Percentiles rank a stretch among this genome's conserved stretches.
phyloP scores from a whole-genome alignment of 495 filamentous ascomycete genomes.

The Tuber umbilicatum region DNA sequence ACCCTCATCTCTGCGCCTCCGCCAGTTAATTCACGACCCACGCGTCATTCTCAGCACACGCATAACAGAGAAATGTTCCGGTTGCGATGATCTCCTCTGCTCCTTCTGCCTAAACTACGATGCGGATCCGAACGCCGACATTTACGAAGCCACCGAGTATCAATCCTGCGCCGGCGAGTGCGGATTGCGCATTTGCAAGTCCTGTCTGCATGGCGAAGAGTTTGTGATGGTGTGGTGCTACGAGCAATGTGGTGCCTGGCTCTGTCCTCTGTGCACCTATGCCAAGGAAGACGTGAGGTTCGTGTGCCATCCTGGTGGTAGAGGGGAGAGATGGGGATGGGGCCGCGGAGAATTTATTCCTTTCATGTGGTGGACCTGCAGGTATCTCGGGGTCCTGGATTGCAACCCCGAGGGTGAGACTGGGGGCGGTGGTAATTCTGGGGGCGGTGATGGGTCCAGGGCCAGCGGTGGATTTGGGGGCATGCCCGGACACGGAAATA shows the following conservation, averaged over 20 bases:
- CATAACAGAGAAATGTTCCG: slow-evolving; percentile 22
- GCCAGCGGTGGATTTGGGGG: background rate
- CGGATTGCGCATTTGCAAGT: slow-evolving; percentile 14
- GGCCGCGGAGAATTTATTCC: background rate
- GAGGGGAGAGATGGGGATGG: background rate
- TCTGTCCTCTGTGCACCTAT: background rate
- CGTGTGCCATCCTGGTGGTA: background rate
- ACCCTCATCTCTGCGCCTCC: background rate
- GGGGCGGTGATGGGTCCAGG: background rate
- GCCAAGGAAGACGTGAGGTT: background rate
- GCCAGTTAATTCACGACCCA: background rate
- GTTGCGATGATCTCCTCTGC: slow-evolving; percentile 7
- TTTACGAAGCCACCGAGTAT: slow-evolving; percentile 4
- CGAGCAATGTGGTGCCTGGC: background rate
- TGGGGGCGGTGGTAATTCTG: background rate
- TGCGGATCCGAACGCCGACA: background rate
- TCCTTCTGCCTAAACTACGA: slow-evolving; percentile 28
- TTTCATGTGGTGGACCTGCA: slow-evolving; percentile 1
- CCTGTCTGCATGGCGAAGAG: slow-evolving; percentile 6
- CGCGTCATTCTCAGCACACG: slow-evolving; percentile 24
- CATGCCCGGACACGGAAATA: no score
- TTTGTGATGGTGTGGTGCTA: background rate
- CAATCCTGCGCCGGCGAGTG: slow-evolving; percentile 18
- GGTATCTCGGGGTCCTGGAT: background rate
- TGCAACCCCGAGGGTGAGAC: background rate